Evolutionary conservation across 306 rosid genomes (phyloP).

Genomic region (Cucurbita ficifolia): DNA sequence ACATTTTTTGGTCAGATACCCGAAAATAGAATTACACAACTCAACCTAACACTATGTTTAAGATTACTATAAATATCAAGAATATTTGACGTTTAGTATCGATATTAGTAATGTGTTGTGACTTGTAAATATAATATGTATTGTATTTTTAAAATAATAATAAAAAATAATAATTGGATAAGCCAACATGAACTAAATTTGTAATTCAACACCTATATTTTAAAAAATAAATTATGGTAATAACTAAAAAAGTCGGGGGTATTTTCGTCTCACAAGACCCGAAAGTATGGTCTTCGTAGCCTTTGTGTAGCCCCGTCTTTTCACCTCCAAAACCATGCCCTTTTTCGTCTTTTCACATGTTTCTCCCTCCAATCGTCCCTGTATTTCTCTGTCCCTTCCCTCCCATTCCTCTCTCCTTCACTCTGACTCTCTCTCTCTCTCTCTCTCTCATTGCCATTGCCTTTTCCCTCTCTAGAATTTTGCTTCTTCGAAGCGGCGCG

Average conservation of each 20-base stretch:
- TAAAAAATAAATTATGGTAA: too few species aligned
- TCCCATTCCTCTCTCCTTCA: not conserved
- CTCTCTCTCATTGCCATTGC: not conserved
- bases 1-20: too few species aligned
- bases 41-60: too few species aligned
- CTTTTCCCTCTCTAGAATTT: not conserved
- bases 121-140: too few species aligned
- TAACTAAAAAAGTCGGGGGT: not conserved
- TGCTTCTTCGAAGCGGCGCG: not conserved
- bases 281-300: not conserved
- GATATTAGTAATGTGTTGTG: too few species aligned
- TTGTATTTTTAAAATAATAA: too few species aligned
- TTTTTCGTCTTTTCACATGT: not conserved
- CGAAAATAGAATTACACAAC: too few species aligned
- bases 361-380: not conserved
- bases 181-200: too few species aligned
- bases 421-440: not conserved
- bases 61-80: too few species aligned
- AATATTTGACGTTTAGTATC: too few species aligned
- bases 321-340: not conserved
- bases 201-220: too few species aligned
- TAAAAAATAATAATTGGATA: too few species aligned
- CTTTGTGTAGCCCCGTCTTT: not conserved
- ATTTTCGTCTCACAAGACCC: not conserved
- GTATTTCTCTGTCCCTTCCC: slow-evolving; percentile 8